Base-by-base conservation (phyloP, 2,329 filamentous ascomycete genomes). In the Trichoderma endophyticum region DNA sequence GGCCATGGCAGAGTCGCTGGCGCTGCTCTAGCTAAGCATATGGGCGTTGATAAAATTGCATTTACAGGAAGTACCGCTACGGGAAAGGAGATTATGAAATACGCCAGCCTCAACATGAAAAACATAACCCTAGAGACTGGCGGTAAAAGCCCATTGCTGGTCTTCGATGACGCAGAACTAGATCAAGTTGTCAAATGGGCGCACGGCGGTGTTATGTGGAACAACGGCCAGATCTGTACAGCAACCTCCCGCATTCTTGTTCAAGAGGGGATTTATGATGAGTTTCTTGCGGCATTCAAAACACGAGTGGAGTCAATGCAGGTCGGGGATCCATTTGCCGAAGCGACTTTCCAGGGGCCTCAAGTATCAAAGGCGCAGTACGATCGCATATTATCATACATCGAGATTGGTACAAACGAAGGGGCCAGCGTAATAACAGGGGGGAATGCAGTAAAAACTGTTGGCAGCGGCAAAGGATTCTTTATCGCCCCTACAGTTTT, bases 61-160 rank as follows among this genome's bases (percentile, higher is more conserved):
- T 68, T 68, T 7, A 68, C 65, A 21, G 65, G 65, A 18, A 36
- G 26, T 12, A 57, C 65, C 5, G 21, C 91, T 93, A 87, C 92
- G 92, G 85, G 88, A 91, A 30, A 48, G 11, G 43, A 48, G n/a
- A 48, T 48, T 21, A 48, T 48, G 43, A 48, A 48, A 21, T 48
- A 48, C 21, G 43, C 43, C 18, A 48, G 90, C 91, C 7, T 91
- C 91, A 73, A 81, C 86, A 73, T 91, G 75, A 93, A 93, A 88
- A 92, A 92, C 86, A 90, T 93, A 51, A 93, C 90, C 28, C 86
- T 93, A 56, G 91, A 93, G 83, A 88, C 93, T 18, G 91, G 91
- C 56, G 90, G 92, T 82, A 92, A 93, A 32, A 18, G 80, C 80
- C 8, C 43, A 48, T 21, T 48, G 43, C n/a, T 48, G 8, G 43